phyloP scores from a whole-genome alignment of 1,284 basidiomycete species.

The Irpex sp. region DNA sequence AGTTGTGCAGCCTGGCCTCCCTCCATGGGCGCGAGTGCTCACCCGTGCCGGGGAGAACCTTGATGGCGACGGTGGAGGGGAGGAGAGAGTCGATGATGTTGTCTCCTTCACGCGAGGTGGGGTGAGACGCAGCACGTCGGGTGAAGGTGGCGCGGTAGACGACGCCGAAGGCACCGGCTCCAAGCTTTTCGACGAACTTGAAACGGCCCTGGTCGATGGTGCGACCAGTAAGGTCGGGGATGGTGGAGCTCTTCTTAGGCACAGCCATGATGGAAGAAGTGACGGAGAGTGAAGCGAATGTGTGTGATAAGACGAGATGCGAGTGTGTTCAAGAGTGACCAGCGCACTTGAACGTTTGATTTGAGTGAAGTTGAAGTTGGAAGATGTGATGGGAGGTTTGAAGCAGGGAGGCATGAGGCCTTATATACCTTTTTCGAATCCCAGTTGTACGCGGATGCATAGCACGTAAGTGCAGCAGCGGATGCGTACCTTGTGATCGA shows the following conservation, averaged over 20 bases:
- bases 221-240: conserved; percentile 15
- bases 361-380: neutral
- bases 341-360: neutral
- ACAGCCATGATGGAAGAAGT: neutral
- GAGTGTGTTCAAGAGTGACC: neutral
- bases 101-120: neutral
- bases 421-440: neutral
- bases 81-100: neutral
- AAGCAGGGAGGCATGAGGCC: neutral
- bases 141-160: conserved; percentile 30
- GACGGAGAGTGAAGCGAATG: neutral
- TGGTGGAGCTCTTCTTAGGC: neutral
- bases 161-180: conserved; percentile 29
- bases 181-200: conserved; percentile 20
- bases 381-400: neutral
- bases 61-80: conserved; percentile 20
- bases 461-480: neutral
- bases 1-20: conserved; percentile 43
- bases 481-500: too few relatives aligned
- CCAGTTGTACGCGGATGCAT: neutral
- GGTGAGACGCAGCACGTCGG: conserved; percentile 7
- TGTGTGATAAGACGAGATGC: neutral
- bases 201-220: conserved; percentile 13
- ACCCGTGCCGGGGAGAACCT: conserved; percentile 18
- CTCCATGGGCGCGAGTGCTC: conserved; percentile 7